phyloP scores from a whole-genome alignment of 306 rosid genomes.

The Rosa persica region DNA sequence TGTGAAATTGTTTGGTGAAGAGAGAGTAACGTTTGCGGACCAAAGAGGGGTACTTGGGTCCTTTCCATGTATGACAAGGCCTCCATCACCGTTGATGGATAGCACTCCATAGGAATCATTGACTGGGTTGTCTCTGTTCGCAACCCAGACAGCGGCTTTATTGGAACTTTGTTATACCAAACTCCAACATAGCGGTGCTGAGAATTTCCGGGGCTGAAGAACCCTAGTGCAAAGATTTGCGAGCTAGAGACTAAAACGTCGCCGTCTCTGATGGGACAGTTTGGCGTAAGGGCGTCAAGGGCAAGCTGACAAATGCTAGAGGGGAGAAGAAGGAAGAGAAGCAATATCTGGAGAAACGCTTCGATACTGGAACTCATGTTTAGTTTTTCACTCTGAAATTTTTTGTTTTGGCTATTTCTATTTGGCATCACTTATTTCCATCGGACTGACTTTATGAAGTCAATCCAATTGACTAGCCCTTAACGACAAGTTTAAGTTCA shows the following conservation, averaged over 20 bases:
- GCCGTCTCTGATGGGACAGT: constrained; percentile 40
- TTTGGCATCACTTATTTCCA: too few species aligned
- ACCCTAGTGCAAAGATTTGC: constrained; percentile 52
- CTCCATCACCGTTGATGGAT: neutral
- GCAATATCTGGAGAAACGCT: neutral
- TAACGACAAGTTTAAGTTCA: too few species aligned
- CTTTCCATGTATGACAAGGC: neutral
- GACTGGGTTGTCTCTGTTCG: constrained; percentile 47
- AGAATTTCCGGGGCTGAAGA: constrained; percentile 46
- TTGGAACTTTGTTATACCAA: constrained; percentile 34
- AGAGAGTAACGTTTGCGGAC: neutral
- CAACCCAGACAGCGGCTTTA: constrained; percentile 53
- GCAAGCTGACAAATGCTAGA: neutral
- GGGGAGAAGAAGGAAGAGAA: neutral
- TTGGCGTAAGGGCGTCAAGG: constrained; percentile 26
- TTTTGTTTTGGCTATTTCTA: neutral
- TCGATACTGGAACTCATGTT: neutral
- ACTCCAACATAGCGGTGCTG: constrained; percentile 23
- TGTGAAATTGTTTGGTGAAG: neutral
- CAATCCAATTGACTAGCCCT: too few species aligned
- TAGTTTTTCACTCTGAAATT: too few species aligned
- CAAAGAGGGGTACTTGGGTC: neutral
- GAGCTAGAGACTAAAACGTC: constrained; percentile 39
- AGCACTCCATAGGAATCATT: constrained; percentile 12
- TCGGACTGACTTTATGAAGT: too few species aligned